Conservation (phyloP, 2,329 filamentous ascomycete species). For the Nannizziopsis barbatae region DNA sequence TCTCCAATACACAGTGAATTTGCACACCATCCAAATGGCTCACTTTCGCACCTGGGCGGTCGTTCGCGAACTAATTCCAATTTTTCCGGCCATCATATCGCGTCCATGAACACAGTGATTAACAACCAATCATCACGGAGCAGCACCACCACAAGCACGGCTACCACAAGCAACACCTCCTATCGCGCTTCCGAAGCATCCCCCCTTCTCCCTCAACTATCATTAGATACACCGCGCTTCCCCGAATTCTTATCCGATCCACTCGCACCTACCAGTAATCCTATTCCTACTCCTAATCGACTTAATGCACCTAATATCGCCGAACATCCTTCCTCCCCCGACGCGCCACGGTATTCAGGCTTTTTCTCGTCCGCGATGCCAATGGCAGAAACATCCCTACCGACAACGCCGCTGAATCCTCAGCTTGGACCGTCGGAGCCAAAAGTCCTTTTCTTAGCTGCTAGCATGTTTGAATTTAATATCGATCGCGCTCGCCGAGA, state of each 20-base stretch:
- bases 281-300: constrained; percentile 4
- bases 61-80: constrained; percentile 48
- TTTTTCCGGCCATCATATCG: constrained; percentile 40
- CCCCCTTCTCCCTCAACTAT: constrained; percentile 34
- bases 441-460: constrained; percentile 71
- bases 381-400: constrained; percentile 51
- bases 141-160: constrained; percentile 41
- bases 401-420: background rate
- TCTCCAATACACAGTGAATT: constrained; percentile 25
- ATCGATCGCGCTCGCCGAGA: constrained; percentile 86
- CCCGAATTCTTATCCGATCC: constrained; percentile 30
- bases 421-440: constrained; percentile 35
- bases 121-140: constrained; percentile 46
- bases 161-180: background rate
- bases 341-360: constrained; percentile 53
- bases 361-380: constrained; percentile 83
- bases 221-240: constrained; percentile 37
- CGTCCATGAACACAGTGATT: constrained; percentile 37
- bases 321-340: constrained; percentile 26
- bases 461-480: constrained; percentile 92
- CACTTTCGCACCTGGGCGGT: constrained; percentile 22
- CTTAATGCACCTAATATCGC: constrained; percentile 18
- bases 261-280: constrained; percentile 17
- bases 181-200: constrained; percentile 20
- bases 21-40: constrained; percentile 20